Conservation (phyloP, 1,139 yeast genomes). For the Candida tropicalis region DNA sequence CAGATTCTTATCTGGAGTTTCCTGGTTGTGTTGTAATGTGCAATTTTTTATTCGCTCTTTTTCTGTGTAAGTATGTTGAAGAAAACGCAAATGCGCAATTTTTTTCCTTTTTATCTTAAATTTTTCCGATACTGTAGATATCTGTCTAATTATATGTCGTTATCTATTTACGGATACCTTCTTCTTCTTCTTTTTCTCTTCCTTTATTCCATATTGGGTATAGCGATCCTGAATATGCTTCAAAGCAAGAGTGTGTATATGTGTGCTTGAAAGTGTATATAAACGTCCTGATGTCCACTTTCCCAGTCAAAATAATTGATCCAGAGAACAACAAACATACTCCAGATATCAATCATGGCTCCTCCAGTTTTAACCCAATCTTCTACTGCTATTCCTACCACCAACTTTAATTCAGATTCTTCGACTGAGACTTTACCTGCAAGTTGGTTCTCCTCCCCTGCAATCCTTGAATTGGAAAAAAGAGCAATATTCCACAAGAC, state of each 20-base stretch:
- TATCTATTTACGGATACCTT: too few species aligned
- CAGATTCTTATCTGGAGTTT: constrained; percentile 2
- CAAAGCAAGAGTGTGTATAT: too few species aligned
- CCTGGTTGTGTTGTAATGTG: background rate
- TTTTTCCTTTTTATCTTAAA: background rate
- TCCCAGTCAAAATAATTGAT: too few species aligned
- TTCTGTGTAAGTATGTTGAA: background rate
- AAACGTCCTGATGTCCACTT: too few species aligned
- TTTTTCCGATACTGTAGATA: background rate
- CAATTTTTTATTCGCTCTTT: background rate
- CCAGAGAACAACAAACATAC: too few species aligned
- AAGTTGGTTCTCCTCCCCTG: constrained; percentile 65
- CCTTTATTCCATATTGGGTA: background rate
- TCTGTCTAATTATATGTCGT: constrained; percentile 1
- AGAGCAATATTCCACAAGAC: constrained; percentile 57
- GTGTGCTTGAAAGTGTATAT: too few species aligned
- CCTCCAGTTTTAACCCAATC: constrained; percentile 7
- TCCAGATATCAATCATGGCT: too few species aligned
- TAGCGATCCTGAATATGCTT: background rate
- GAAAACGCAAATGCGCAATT: constrained; percentile 8
- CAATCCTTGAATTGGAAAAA: constrained; percentile 58
- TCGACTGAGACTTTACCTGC: constrained; percentile 62
- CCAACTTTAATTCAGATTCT: constrained; percentile 14
- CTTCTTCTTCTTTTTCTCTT: background rate
- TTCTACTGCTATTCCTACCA: background rate